Evolutionary conservation across 2,329 filamentous ascomycete species (phyloP), one percentile per base, ranked within the genome.

Genomic region (Talaromyces amestolkiae): DNA sequence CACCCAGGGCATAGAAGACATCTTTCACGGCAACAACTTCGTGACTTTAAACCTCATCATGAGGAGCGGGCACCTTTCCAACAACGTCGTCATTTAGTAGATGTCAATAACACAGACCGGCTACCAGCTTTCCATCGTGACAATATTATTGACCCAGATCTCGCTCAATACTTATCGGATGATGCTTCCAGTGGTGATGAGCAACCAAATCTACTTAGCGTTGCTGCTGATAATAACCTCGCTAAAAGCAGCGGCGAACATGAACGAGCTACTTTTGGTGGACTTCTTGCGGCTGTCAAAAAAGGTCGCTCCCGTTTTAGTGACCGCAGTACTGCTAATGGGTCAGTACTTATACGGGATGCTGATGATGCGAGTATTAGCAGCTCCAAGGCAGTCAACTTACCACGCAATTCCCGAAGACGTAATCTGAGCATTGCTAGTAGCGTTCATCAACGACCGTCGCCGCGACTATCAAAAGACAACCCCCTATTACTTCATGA

Each of bases 111-210:
- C 68, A 89, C 88, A 68, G 81, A 87, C 8, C 87, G 88, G 49
- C 84, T 97, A 41, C 90, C 93, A 17, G 93, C 93, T n/a, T 98
- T 99, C 71, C 95, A 99, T 75, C 93, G 95, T 73, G 95, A 99
- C 80, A 98, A 95, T 74, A 97, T 99, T 70, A 98, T 99, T 70
- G 95, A 99, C 74, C 95, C 95, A 1, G 95, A 99, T 73, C 82
- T 99, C 63, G 94, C 93, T 5, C 91, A 92, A 39, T 99, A 96
- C 78, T 91, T 99, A 84, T 99, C 95, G 7, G 95, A 99, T 75
- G 89, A 91, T 70, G 93, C 91, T 58, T 97, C 93, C 1, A 97
- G 92, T 72, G 94, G 91, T 43, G 93, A 97, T 71, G 93, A 99
- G 69, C 91, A 96, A 71, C 89, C 93, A 78, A 93, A 90, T 73